These are phyloP conservation scores for Colletotrichum trifolii DNA, from an alignment of 2,329 filamentous ascomycete species.

Conservation along the genomic window DNA sequence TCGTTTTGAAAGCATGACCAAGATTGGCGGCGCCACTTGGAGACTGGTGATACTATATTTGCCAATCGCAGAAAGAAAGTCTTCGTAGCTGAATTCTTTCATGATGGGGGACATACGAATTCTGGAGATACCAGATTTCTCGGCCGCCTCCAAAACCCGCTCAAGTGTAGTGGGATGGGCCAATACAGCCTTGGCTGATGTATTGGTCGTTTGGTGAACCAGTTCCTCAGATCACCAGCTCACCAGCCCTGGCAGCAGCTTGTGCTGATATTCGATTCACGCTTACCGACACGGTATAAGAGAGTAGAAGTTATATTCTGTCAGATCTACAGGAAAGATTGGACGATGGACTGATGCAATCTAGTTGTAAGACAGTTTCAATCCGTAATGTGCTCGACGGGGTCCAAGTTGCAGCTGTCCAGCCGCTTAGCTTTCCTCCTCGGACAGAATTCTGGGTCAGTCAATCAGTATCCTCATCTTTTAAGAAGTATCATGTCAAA, in stretches of 20 bases:
- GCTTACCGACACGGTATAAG: constrained; percentile 59
- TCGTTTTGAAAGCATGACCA: constrained; percentile 70
- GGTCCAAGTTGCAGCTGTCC: too few species aligned
- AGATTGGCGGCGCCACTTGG: constrained; percentile 66
- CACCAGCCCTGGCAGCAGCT: not conserved
- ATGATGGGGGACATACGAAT: constrained; percentile 64
- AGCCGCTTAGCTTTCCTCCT: too few species aligned
- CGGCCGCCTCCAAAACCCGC: constrained; percentile 55
- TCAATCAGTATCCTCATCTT: not conserved
- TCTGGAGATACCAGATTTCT: constrained; percentile 52
- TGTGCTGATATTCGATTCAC: not conserved
- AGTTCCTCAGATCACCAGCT: constrained; percentile 53
- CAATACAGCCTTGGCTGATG: constrained; percentile 60
- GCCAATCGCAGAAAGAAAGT: constrained; percentile 62
- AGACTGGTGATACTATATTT: constrained; percentile 64
- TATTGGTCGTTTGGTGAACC: constrained; percentile 62
- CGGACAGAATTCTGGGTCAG: too few species aligned
- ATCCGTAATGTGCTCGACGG: too few species aligned
- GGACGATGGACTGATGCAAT: too few species aligned
- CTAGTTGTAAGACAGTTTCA: too few species aligned
- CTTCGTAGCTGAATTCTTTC: constrained; percentile 64
- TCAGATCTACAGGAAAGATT: too few species aligned
- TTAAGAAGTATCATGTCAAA: not conserved
- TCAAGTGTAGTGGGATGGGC: constrained; percentile 59
- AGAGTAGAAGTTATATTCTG: too few species aligned